Conservation (phyloP, 2,329 filamentous ascomycete species). For the Apiospora hydei region DNA sequence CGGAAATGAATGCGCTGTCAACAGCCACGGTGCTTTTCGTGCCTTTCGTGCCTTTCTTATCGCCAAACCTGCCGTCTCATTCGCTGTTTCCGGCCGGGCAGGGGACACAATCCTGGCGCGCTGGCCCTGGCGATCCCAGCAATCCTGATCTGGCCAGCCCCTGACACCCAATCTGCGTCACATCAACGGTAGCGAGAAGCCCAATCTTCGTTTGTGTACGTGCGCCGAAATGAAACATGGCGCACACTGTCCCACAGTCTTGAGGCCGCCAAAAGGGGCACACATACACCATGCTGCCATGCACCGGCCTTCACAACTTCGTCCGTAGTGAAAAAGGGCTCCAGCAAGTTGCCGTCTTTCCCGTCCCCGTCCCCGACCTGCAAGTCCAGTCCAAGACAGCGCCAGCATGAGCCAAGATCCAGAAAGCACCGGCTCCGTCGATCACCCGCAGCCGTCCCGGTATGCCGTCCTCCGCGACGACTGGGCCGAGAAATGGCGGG, state of each 20-base stretch:
- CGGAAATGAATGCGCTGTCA: constrained; percentile 10
- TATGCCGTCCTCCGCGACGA: neutral
- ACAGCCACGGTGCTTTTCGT: neutral
- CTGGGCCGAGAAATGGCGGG: constrained; percentile 11
- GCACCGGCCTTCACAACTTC: neutral
- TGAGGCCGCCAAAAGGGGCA: constrained; percentile 13
- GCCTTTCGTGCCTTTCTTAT: neutral
- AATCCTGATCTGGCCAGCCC: neutral
- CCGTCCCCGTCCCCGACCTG: neutral
- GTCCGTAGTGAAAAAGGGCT: neutral
- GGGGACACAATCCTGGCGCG: neutral
- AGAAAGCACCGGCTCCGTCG: neutral
- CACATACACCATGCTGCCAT: neutral
- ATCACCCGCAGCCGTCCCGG: neutral
- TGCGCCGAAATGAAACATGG: constrained; percentile 16
- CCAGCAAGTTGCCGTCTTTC: neutral
- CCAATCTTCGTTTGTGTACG: neutral
- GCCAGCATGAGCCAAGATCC: constrained; percentile 9
- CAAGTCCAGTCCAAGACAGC: neutral
- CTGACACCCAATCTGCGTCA: neutral
- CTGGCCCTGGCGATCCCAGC: neutral
- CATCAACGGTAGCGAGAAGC: neutral
- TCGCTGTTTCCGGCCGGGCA: neutral
- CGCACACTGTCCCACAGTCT: neutral
- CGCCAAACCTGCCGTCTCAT: neutral